Conservation (phyloP, 805 yeast genomes). For the Teunomyces kruisii region DNA sequence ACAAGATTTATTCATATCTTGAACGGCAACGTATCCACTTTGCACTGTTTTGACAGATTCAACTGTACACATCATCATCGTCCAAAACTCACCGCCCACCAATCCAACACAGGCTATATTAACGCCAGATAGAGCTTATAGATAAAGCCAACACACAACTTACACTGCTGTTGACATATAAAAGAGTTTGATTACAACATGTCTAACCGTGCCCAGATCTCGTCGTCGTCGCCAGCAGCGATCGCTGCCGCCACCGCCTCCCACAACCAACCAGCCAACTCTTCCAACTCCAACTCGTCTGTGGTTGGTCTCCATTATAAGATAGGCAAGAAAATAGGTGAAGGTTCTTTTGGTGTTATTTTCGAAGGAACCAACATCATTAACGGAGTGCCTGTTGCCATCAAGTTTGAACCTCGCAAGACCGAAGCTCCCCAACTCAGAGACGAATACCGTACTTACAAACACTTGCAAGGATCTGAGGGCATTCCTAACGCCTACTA, state of each 20-base stretch:
- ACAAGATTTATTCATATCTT: not conserved
- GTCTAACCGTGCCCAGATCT: slow-evolving; percentile 28
- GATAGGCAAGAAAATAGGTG: slow-evolving; percentile 82
- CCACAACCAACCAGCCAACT: slow-evolving; percentile 19
- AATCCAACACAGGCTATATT: not conserved
- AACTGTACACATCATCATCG: not conserved
- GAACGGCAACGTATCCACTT: not conserved
- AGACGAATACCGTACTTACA: slow-evolving; percentile 79
- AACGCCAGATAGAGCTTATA: not conserved
- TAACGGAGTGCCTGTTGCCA: slow-evolving; percentile 67
- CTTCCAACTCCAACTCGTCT: slow-evolving; percentile 29
- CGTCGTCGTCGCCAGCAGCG: slow-evolving; percentile 35
- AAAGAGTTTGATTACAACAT: slow-evolving; percentile 7
- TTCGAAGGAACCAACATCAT: slow-evolving; percentile 78
- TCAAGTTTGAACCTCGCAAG: slow-evolving; percentile 77
- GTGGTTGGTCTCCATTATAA: slow-evolving; percentile 71
- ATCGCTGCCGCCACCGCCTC: slow-evolving; percentile 41
- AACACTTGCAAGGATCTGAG: slow-evolving; percentile 62
- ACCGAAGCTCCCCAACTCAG: slow-evolving; percentile 82
- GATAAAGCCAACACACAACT: not conserved
- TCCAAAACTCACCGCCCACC: not conserved
- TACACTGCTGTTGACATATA: not conserved
- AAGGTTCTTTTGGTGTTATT: slow-evolving; percentile 83
- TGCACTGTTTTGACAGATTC: no score
- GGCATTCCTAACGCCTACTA: slow-evolving; percentile 85